These are phyloP conservation scores for Aspergillus quadrilineatus DNA, from an alignment of 2,329 filamentous ascomycete genomes.

Conservation along the genomic window DNA sequence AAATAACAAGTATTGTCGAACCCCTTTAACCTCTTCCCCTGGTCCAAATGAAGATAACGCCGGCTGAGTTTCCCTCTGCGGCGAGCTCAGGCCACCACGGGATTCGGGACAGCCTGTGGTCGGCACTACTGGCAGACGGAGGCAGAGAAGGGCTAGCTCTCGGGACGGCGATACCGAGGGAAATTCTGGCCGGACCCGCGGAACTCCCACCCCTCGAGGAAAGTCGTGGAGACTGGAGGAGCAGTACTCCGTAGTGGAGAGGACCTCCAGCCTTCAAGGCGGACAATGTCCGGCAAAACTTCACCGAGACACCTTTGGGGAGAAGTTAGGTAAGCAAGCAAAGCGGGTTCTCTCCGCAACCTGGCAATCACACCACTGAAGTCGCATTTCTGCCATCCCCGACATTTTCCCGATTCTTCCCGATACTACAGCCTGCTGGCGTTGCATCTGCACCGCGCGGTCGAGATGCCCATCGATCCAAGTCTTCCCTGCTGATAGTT, in stretches of 20 bases:
- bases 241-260: not conserved
- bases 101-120: conserved; percentile 24
- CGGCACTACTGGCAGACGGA: conserved; percentile 14
- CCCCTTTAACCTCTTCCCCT: not conserved
- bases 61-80: conserved; percentile 10
- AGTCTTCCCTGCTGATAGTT: not conserved
- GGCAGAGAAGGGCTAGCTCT: conserved; percentile 9
- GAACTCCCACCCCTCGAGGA: conserved; percentile 1
- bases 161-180: conserved; percentile 26
- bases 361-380: conserved; percentile 12
- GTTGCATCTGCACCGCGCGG: not conserved
- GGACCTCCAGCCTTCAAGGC: not conserved
- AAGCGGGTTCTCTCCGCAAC: conserved; percentile 15
- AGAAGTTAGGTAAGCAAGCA: conserved; percentile 18
- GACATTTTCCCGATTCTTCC: conserved; percentile 23
- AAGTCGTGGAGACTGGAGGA: conserved; percentile 1
- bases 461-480: conserved; percentile 7
- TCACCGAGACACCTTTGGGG: not conserved
- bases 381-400: conserved; percentile 16
- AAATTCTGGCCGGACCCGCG: conserved; percentile 19
- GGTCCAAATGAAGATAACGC: not conserved
- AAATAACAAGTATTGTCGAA: not conserved
- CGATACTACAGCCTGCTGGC: conserved; percentile 15
- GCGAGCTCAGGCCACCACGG: conserved; percentile 26
- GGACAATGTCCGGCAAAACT: conserved; percentile 4